Percentiles rank a stretch among this genome's conserved stretches.
Evolutionary conservation across 208 protist genomes (phyloP).

Genomic region (Acanthamoeba quina): DNA sequence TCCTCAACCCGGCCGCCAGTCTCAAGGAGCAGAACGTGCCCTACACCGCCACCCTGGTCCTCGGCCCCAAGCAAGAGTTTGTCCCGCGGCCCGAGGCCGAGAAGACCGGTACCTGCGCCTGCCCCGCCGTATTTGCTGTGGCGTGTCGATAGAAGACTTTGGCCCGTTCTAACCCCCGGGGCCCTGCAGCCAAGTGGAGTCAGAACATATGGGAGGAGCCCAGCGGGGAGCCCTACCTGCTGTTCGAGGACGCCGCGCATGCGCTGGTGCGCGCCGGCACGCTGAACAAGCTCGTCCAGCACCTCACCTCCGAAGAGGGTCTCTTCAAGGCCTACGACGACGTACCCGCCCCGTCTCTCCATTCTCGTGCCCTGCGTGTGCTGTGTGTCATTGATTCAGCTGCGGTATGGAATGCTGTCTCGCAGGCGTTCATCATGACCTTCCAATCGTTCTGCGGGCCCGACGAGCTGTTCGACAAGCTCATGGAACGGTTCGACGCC

Average conservation of each 20-base stretch:
- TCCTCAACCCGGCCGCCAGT: slow-evolving; percentile 39
- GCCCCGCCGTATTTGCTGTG: neutral
- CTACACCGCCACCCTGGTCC: neutral
- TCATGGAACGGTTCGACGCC: slow-evolving; percentile 38
- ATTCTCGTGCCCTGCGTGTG: neutral
- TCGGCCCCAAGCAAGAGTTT: slow-evolving; percentile 10
- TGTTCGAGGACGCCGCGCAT: neutral
- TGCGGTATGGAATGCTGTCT: too few relatives aligned
- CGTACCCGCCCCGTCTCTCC: neutral
- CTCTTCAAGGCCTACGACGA: slow-evolving; percentile 55
- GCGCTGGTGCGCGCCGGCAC: slow-evolving; percentile 40
- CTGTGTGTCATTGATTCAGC: neutral
- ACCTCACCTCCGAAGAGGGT: slow-evolving; percentile 62
- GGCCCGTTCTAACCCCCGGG: neutral
- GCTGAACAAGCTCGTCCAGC: slow-evolving; percentile 62
- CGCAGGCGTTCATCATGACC: slow-evolving; percentile 59
- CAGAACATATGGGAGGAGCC: slow-evolving; percentile 52
- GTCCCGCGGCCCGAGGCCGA: neutral
- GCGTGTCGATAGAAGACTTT: too few relatives aligned
- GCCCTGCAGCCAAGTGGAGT: neutral
- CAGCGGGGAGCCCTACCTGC: slow-evolving; percentile 12
- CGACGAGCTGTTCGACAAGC: slow-evolving; percentile 34
- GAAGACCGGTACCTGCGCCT: neutral
- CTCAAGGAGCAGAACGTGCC: slow-evolving; percentile 59
- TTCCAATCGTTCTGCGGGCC: slow-evolving; percentile 50